phyloP scores from a whole-genome alignment of 306 rosid genomes.

The Vigna trinervia region DNA sequence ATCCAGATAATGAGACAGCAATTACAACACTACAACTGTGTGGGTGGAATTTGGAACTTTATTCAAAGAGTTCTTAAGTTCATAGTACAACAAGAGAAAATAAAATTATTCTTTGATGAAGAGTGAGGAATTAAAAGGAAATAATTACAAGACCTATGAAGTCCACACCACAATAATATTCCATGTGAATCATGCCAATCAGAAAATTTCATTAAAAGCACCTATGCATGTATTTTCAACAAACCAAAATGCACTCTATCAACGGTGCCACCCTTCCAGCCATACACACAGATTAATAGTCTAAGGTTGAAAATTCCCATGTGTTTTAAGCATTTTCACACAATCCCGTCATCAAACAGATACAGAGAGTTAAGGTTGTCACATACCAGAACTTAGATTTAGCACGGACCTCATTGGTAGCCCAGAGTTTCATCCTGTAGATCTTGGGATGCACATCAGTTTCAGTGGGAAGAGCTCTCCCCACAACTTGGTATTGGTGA shows the following conservation, averaged over 20 bases:
- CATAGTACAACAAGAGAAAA: too few relatives aligned
- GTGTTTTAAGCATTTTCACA: not conserved
- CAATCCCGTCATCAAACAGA: not conserved
- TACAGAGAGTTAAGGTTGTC: not conserved
- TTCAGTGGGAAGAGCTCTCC: conserved; percentile 77
- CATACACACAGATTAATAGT: not conserved
- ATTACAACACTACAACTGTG: too few relatives aligned
- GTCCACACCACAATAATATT: not conserved
- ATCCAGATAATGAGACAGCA: not conserved
- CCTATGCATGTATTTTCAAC: too few relatives aligned
- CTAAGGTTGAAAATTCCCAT: not conserved
- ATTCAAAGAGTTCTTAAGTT: not conserved
- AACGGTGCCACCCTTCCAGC: not conserved
- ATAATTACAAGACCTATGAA: not conserved
- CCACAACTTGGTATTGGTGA: conserved; percentile 85
- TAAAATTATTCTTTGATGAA: not conserved
- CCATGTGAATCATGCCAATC: not conserved
- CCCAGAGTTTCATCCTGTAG: conserved; percentile 82
- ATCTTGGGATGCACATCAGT: conserved; percentile 77
- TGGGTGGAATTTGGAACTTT: not conserved
- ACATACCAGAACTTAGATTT: conserved; percentile 80
- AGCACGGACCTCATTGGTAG: conserved; percentile 87
- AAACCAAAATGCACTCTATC: not conserved
- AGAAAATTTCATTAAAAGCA: too few relatives aligned
- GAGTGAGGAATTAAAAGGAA: not conserved